Conservation (phyloP, 805 yeast genomes). For the Teunomyces panamensis region DNA sequence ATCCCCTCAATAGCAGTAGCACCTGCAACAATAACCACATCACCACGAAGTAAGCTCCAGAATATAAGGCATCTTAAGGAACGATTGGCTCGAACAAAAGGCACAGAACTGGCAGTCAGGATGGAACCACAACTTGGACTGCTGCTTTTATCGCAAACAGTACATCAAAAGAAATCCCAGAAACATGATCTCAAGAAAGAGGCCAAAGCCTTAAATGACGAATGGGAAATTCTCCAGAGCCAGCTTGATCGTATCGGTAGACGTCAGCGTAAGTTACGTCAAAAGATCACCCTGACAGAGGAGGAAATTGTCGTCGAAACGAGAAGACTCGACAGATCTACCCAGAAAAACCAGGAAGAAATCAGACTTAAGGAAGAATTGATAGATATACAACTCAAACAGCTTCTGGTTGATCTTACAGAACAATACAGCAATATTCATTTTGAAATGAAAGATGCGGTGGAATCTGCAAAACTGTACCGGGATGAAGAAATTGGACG, state of each 20-base stretch:
- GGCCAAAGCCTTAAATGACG: slow-evolving; percentile 5
- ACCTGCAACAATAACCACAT: not conserved
- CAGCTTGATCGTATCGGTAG: slow-evolving; percentile 1
- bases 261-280: not conserved
- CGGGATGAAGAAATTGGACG: slow-evolving; percentile 15
- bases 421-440: slow-evolving; percentile 29
- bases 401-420: slow-evolving; percentile 22
- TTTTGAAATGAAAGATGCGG: slow-evolving; percentile 33
- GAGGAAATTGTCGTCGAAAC: slow-evolving; percentile 11
- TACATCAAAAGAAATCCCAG: slow-evolving; percentile 1
- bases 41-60: not conserved
- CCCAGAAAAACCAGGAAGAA: slow-evolving; percentile 10
- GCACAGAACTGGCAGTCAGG: slow-evolving; percentile 1
- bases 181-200: slow-evolving; percentile 8
- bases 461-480: slow-evolving; percentile 23
- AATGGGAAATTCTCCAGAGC: slow-evolving; percentile 9
- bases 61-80: slow-evolving; percentile 1
- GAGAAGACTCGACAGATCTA: not conserved
- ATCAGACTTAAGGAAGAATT: slow-evolving; percentile 29
- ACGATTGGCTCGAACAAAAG: not conserved
- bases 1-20: not conserved
- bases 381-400: slow-evolving; percentile 27
- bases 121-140: not conserved
- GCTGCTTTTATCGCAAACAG: not conserved
- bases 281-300: not conserved